These are phyloP conservation scores for Uronychia setigera DNA, from an alignment of 73 alveolate species.

Conservation along the genomic window DNA sequence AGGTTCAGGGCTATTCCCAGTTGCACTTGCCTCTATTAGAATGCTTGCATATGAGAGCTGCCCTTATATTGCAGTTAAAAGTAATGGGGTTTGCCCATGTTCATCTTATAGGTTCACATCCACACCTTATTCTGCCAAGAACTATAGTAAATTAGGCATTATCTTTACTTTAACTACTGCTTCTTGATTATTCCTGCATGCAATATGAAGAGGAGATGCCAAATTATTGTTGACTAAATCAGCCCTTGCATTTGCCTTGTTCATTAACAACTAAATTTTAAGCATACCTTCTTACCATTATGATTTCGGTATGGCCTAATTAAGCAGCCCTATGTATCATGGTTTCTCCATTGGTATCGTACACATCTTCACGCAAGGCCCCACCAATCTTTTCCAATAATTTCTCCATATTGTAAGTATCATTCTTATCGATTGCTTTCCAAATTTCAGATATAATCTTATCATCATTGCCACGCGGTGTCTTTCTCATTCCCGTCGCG, in stretches of 20 bases:
- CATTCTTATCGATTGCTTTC: conserved; percentile 57
- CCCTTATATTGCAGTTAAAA: conserved; percentile 54
- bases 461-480: not conserved
- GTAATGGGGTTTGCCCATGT: conserved; percentile 66
- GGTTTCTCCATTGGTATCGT: conserved; percentile 31
- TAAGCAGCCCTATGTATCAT: conserved; percentile 65
- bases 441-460: conserved; percentile 16
- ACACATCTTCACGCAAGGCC: conserved; percentile 15
- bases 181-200: conserved; percentile 49
- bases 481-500: not conserved
- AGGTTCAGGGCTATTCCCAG: conserved; percentile 66
- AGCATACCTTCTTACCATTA: conserved; percentile 23
- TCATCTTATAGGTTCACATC: conserved; percentile 61
- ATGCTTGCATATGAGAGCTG: conserved; percentile 28
- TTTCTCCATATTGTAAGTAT: conserved; percentile 30
- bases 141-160: not conserved
- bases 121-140: conserved; percentile 58
- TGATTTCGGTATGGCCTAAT: conserved; percentile 50
- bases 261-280: conserved; percentile 5
- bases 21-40: conserved; percentile 45
- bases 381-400: conserved; percentile 13
- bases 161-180: conserved; percentile 20
- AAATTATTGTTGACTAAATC: conserved; percentile 41
- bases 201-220: conserved; percentile 63
- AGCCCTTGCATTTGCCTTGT: conserved; percentile 51